phyloP scores from a whole-genome alignment of 257 asterid species.

The Solanum paucissectum region DNA sequence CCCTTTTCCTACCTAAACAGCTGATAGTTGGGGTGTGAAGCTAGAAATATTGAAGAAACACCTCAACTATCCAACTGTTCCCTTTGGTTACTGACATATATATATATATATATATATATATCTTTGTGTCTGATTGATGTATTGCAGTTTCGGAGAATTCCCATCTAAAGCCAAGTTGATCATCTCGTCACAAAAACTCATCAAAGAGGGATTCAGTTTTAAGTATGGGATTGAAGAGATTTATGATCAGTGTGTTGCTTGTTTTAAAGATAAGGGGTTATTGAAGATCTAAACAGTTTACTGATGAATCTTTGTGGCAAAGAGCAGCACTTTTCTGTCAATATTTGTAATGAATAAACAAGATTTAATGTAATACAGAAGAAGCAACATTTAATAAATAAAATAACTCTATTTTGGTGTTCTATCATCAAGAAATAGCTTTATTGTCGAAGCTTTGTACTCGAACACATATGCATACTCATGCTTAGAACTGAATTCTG shows the following conservation, averaged over 20 bases:
- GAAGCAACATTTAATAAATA: background rate
- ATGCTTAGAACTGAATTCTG: background rate
- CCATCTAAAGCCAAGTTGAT: constrained; percentile 15
- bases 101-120: background rate
- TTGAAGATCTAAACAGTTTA: constrained; percentile 1
- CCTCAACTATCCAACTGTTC: background rate
- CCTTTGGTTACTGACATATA: background rate
- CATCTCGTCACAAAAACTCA: constrained; percentile 9
- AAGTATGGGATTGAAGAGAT: constrained; percentile 24
- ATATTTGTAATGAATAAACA: background rate
- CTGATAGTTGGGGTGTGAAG: background rate
- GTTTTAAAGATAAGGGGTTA: constrained; percentile 8
- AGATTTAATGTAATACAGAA: background rate
- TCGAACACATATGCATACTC: background rate
- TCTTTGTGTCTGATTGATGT: background rate
- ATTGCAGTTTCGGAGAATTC: constrained; percentile 11
- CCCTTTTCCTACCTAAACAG: background rate
- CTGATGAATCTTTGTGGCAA: background rate
- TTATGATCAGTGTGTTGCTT: constrained; percentile 14
- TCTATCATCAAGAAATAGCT: background rate
- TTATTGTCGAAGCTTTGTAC: background rate
- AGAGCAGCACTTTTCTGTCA: background rate
- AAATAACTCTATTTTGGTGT: background rate
- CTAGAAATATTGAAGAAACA: background rate
- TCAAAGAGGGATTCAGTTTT: constrained; percentile 20